These are phyloP conservation scores for Boletales sp. DNA, from an alignment of 768 basidiomycete species.

Conservation along the genomic window DNA sequence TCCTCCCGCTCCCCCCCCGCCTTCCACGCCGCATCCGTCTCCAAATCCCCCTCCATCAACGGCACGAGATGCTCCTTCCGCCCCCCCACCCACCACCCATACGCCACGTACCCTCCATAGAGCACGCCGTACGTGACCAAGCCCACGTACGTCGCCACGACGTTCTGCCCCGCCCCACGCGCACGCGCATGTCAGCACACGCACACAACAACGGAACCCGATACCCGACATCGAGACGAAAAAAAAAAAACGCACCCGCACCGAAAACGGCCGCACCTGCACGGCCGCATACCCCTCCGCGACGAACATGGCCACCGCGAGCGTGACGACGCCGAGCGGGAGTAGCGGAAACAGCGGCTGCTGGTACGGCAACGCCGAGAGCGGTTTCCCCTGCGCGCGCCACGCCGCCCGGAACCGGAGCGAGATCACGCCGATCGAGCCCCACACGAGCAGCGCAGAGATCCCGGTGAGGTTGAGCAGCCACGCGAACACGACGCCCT, in stretches of 20 bases:
- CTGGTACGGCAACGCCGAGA: constrained; percentile 54
- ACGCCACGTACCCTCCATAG: constrained; percentile 42
- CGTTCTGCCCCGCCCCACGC: too few relatives aligned
- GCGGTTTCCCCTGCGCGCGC: constrained; percentile 45
- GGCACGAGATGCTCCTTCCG: constrained; percentile 39
- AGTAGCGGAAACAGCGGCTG: constrained; percentile 56
- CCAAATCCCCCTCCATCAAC: constrained; percentile 43
- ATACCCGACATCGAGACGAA: too few relatives aligned
- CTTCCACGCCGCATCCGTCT: constrained; percentile 53
- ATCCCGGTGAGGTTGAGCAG: constrained; percentile 63
- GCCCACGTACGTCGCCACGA: constrained; percentile 55
- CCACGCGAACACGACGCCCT: constrained; percentile 54
- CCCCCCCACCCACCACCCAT: constrained; percentile 33
- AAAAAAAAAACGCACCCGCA: constrained; percentile 30
- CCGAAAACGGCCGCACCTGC: constrained; percentile 40
- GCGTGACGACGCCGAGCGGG: constrained; percentile 46
- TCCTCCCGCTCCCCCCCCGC: constrained; percentile 34
- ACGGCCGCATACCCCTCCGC: constrained; percentile 54
- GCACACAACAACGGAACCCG: too few relatives aligned
- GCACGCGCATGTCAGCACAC: neutral
- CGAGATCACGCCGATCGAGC: constrained; percentile 50
- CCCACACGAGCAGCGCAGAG: constrained; percentile 66
- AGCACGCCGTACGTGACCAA: constrained; percentile 44
- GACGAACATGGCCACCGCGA: constrained; percentile 50
- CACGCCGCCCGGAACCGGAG: constrained; percentile 65